A percentile compares a stretch with the other conserved stretches of the same genome.
Evolutionary conservation across 2,329 filamentous ascomycete genomes (phyloP).

Genomic region (Gremmenia infestans): DNA sequence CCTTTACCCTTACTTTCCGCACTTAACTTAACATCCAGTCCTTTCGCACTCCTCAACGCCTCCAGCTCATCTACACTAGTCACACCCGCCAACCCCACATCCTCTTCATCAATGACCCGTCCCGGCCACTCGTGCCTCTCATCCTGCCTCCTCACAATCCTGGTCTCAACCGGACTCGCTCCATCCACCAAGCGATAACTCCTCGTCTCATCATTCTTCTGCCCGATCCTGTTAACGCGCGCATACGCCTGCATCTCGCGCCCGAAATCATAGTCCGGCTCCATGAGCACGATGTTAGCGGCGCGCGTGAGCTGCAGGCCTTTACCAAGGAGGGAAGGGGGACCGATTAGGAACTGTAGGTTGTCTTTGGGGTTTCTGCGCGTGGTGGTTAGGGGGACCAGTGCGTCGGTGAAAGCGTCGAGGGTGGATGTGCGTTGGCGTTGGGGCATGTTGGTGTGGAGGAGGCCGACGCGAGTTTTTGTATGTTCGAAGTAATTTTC

Average conservation of each 20-base stretch:
- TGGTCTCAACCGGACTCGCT: not conserved
- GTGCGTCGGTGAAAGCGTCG: slow-evolving; percentile 6
- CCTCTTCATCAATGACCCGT: not conserved
- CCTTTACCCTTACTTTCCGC: no score
- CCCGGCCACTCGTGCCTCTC: not conserved
- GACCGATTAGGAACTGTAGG: slow-evolving; percentile 9
- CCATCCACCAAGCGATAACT: not conserved
- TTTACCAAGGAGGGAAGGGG: slow-evolving; percentile 1
- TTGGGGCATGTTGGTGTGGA: slow-evolving; percentile 4
- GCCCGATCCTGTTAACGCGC: slow-evolving; percentile 11
- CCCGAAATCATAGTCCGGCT: slow-evolving; percentile 8
- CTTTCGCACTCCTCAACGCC: no score
- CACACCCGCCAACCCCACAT: not conserved
- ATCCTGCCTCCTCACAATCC: not conserved
- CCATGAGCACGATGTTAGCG: slow-evolving; percentile 7
- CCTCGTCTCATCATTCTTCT: not conserved
- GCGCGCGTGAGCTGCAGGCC: slow-evolving; percentile 11
- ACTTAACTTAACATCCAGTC: no score
- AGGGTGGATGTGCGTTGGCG: slow-evolving; percentile 1
- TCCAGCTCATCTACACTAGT: no score
- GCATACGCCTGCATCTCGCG: slow-evolving; percentile 10
- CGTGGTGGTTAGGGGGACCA: not conserved
- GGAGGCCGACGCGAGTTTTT: slow-evolving; percentile 3
- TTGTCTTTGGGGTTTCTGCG: slow-evolving; percentile 2
- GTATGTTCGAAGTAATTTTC: slow-evolving; percentile 7